Conservation (phyloP, 2,329 filamentous ascomycete species). For the Aschersonia sp. region DNA sequence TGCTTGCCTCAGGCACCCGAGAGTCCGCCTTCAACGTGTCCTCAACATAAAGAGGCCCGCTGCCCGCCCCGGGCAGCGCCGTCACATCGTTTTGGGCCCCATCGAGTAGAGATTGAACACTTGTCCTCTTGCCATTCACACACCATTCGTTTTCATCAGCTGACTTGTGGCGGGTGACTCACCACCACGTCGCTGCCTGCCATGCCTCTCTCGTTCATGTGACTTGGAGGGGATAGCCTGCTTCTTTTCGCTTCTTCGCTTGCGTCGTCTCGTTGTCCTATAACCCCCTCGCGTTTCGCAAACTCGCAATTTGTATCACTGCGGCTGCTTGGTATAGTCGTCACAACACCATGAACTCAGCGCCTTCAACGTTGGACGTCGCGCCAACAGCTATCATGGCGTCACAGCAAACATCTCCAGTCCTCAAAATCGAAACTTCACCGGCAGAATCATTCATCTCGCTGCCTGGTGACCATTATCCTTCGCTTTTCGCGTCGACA, state of each 20-base stretch:
- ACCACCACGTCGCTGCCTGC: constrained; percentile 7
- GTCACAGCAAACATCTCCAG: constrained; percentile 24
- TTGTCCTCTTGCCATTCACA: constrained; percentile 4
- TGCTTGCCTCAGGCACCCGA: constrained; percentile 15
- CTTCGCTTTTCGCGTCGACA: constrained; percentile 30
- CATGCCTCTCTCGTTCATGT: constrained; percentile 9
- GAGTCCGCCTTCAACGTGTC: constrained; percentile 15
- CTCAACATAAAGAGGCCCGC: constrained; percentile 9
- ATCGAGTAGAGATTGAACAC: not conserved
- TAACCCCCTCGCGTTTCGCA: not conserved
- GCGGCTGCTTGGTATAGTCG: too few relatives aligned
- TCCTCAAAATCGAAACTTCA: constrained; percentile 38
- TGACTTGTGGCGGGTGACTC: constrained; percentile 9
- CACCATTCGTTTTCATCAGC: constrained; percentile 1
- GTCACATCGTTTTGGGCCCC: too few relatives aligned
- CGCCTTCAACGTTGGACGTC: not conserved
- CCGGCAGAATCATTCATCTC: constrained; percentile 41
- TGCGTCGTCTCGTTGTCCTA: not conserved
- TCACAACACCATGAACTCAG: not conserved
- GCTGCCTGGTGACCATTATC: constrained; percentile 30
- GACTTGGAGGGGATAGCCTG: constrained; percentile 6
- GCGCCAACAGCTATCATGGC: constrained; percentile 15
- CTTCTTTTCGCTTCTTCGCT: not conserved
- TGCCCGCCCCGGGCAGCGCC: not conserved
- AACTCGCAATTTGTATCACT: not conserved